Evolutionary conservation across 1,284 basidiomycete species (phyloP), one percentile per base, ranked within the genome.

Genomic region (Pseudozyma thailandica): DNA sequence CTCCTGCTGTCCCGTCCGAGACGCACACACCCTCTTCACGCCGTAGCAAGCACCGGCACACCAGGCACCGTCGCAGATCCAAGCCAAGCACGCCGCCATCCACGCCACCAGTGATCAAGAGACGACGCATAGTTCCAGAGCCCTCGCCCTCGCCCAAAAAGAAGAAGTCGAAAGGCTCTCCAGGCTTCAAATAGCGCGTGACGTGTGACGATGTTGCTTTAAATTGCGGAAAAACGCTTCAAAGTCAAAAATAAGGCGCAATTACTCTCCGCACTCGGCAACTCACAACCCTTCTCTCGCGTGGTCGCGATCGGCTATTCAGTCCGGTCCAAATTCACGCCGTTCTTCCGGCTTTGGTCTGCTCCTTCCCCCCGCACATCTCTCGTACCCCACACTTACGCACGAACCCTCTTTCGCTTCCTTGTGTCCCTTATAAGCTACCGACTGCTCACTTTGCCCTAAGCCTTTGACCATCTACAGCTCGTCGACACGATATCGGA

Each of bases 271-370:
- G n/a, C n/a, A n/a, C n/a, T n/a, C n/a, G n/a, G n/a, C n/a, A n/a
- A n/a, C n/a, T n/a, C n/a, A n/a, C n/a, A n/a, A n/a, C n/a, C n/a
- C n/a, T n/a, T n/a, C n/a, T n/a, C n/a, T n/a, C n/a, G n/a, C n/a
- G n/a, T n/a, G 3, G 9, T 5, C 18, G 20, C 9, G 21, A n/a
- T 63, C 60, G 60, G 60, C 31, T 63, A 55, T 61, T 50, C 38
- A 33, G 41, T 46, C 58, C 58, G 58, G 53, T 41, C 20, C 39
- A 48, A 35, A 39, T 42, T 31, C 42, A n/a, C 41, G 18, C 20
- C 39, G 20, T 23, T 2, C 15, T 10, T 23, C 39, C 39, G 39
- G 39, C 39, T 18, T 21, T 21, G 2, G 15, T 23, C 18, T 15
- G 9, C 20, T 3, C 39, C 15, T 18, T 18, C 13, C 9, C 39